These are phyloP conservation scores for Dipteronia dyeriana DNA, from an alignment of 345 rosid species.

Conservation along the genomic window DNA sequence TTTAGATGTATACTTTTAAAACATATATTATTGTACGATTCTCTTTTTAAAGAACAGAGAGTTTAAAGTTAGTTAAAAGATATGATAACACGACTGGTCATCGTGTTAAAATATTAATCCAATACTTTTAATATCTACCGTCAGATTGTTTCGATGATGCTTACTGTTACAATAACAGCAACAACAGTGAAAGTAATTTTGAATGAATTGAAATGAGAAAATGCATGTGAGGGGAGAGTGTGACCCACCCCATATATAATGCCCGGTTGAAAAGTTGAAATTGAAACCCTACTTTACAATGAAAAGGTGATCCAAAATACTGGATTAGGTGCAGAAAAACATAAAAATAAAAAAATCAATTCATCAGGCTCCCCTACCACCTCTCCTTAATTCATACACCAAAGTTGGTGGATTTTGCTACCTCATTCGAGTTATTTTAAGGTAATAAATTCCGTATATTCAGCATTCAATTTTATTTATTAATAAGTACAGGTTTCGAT, in stretches of 20 bases:
- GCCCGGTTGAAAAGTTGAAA: conserved; percentile 9
- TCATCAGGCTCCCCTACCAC: neutral
- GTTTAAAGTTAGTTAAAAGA: too few relatives aligned
- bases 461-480: too few relatives aligned
- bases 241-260: conserved; percentile 21
- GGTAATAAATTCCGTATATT: too few relatives aligned
- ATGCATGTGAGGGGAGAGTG: neutral
- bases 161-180: neutral
- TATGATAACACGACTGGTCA: too few relatives aligned
- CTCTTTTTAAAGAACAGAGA: too few relatives aligned
- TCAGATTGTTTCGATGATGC: neutral
- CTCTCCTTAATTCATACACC: neutral
- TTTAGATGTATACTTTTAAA: too few relatives aligned
- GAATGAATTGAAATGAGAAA: neutral
- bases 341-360: too few relatives aligned
- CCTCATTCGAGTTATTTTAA: too few relatives aligned
- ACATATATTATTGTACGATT: too few relatives aligned
- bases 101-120: too few relatives aligned
- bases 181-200: neutral
- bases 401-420: neutral
- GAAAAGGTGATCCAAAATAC: neutral
- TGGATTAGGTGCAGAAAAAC: conserved; percentile 14
- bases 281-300: neutral
- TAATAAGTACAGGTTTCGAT: too few relatives aligned
- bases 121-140: too few relatives aligned